Base-by-base conservation (phyloP, 2,329 filamentous ascomycete species). In the Triangularia verruculosa region DNA sequence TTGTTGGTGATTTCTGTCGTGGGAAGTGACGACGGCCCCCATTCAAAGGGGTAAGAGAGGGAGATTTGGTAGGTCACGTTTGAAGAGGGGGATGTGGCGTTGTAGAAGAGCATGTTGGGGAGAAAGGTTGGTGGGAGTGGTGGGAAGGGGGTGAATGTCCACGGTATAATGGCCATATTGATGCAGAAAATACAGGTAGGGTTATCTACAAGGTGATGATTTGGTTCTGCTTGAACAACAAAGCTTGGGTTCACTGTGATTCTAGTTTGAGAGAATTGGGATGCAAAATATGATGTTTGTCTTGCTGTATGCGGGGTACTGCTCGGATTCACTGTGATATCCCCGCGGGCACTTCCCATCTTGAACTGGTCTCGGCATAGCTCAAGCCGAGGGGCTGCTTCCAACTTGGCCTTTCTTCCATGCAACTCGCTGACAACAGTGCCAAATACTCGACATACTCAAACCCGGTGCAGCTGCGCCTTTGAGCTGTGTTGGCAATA, bases 11-110 rank as follows among this genome's bases (percentile, higher is more conserved):
- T 52, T n/a, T 28, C 9, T 2, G 39, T 22, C 1, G 34, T 52
- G 2, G 32, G 56, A 15, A 59, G 32, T 13, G 22, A 28, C 1
- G 57, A n/a, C 6, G 56, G 32, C 8, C 57, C 63, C 67, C 66
- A 68, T 32, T 64, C 59, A n/a, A 68, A 69, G 4, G 67, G 66
- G 58, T 61, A 69, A 4, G 66, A 69, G 9, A 67, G 43, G 8
- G 56, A 53, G 30, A 69, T 67, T 32, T 69, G 66, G 34, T 68
- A 69, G 11, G 63, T 66, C 11, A 64, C 25, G 52, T 69, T 63
- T 11, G 22, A 51, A 15, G n/a, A 22, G n/a, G 25, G 13, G 53
- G 54, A 64, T 8, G 54, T 67, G 22, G 59, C 66, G 34, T 69
- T 67, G 62, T 61, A 69, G 27, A 67, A 20, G 4, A 57, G 51